Evolutionary conservation across 2,329 filamentous ascomycete species (phyloP), one percentile per base, ranked within the genome.

Genomic region (Tolypocladium endophyticum): DNA sequence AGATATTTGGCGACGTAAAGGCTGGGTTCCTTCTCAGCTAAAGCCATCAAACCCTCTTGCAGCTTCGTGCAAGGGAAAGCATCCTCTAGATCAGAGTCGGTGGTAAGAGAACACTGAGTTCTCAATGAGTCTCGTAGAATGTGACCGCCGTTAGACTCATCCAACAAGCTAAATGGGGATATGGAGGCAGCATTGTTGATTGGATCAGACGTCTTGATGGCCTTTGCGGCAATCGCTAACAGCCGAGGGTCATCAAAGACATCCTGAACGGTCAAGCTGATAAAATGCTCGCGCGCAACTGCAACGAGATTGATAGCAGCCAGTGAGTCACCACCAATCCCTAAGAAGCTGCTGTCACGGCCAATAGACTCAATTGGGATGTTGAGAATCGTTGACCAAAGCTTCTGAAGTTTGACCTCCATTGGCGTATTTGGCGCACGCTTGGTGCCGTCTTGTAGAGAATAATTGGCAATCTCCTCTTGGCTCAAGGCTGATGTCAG

Each of bases 281-380:
- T 18, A n/a, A 18, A 28, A 35, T 33, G 25, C 23, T 55, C 30
- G 55, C 61, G 52, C 4, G 41, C 41, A 20, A 20, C 41, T 20
- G 16, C 41, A 18, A 62, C 58, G 9, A 67, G 58, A 6, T 63
- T 58, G 50, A 67, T 66, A 16, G 65, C 65, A 2, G 60, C 61
- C 14, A 67, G 64, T 5, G 65, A 67, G 45, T 67, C 64, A 3
- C 65, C 65, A 16, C 65, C 65, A 39, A 67, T 58, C 9, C 58
- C 39, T 16, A 67, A 28, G 55, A 67, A 67, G 53, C 58, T 62
- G 23, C 61, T 59, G 38, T 66, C 56, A 0, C 57, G 57, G 30
- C 59, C 58, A 53, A 67, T 65, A 8, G 45, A 47, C n/a, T 60
- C 52, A 14, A 52, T 20, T 2, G 57, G 20, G 20, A 65, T 52